Conservation (phyloP, 352 stramenopile species). For the Phytophthora podocarpi region DNA sequence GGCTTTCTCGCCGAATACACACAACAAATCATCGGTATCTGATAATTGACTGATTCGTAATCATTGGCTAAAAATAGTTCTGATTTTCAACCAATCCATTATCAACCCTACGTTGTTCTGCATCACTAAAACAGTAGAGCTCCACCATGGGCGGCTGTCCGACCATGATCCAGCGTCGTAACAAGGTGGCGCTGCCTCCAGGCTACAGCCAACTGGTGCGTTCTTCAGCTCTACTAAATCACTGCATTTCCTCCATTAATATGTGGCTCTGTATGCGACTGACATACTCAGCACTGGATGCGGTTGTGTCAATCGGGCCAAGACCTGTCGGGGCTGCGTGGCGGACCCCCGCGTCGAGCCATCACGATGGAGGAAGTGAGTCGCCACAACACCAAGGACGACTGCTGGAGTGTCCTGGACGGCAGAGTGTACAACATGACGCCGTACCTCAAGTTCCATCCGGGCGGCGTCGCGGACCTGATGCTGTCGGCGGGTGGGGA, state of each 20-base stretch:
- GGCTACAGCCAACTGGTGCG: conserved; percentile 92
- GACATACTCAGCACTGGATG: conserved; percentile 95
- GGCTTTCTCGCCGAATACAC: too few species aligned
- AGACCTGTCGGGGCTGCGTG: conserved; percentile 84
- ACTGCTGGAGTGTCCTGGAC: conserved; percentile 94
- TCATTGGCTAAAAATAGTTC: neutral
- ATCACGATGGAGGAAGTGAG: conserved; percentile 89
- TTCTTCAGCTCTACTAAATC: too few species aligned
- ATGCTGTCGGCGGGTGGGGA: conserved; percentile 92
- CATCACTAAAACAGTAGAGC: neutral
- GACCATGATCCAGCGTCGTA: conserved; percentile 67
- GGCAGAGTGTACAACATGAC: conserved; percentile 97
- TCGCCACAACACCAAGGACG: conserved; percentile 86
- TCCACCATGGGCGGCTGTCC: conserved; percentile 52
- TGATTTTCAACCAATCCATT: conserved; percentile 7
- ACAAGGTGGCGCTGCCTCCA: conserved; percentile 83
- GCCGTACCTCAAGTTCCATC: conserved; percentile 97
- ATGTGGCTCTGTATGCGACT: neutral
- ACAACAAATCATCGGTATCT: too few species aligned
- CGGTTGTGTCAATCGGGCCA: conserved; percentile 79
- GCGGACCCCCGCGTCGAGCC: conserved; percentile 52
- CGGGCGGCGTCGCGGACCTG: conserved; percentile 94
- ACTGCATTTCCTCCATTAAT: neutral
- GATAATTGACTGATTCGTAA: too few species aligned
- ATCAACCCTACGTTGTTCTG: neutral